Evolutionary conservation across 805 yeast genomes (phyloP).

Genomic region (Metschnikowia sp.): DNA sequence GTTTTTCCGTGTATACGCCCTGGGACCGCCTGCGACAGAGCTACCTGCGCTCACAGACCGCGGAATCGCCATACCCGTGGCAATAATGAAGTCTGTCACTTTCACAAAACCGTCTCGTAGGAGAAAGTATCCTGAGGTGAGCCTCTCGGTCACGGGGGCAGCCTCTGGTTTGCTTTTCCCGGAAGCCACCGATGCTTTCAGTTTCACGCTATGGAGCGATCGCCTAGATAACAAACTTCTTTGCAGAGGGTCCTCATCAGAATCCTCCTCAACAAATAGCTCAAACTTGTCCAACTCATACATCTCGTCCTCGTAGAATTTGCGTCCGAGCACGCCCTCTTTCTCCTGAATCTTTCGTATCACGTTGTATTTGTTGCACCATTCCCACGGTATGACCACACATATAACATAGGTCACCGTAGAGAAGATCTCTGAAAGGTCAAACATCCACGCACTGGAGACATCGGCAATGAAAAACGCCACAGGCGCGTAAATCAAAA

Average conservation of each 20-base stretch:
- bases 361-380: constrained; percentile 65
- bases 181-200: too few species aligned
- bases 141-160: not conserved
- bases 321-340: constrained; percentile 72
- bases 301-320: constrained; percentile 65
- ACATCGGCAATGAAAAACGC: constrained; percentile 76
- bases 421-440: constrained; percentile 69
- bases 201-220: not conserved
- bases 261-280: constrained; percentile 37
- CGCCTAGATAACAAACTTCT: constrained; percentile 1
- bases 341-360: constrained; percentile 59
- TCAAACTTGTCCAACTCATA: constrained; percentile 40
- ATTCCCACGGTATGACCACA: constrained; percentile 80
- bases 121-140: constrained; percentile 2
- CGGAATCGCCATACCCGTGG: constrained; percentile 57
- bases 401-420: constrained; percentile 68
- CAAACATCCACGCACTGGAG: constrained; percentile 70
- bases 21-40: not conserved
- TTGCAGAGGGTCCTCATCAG: constrained; percentile 11
- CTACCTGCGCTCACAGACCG: constrained; percentile 40
- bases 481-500: constrained; percentile 58
- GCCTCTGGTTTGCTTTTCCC: not conserved
- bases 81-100: constrained; percentile 52
- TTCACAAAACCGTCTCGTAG: constrained; percentile 36
- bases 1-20: not conserved